These are phyloP conservation scores for Agrocybe praecox DNA, from an alignment of 768 basidiomycete species.

Conservation along the genomic window DNA sequence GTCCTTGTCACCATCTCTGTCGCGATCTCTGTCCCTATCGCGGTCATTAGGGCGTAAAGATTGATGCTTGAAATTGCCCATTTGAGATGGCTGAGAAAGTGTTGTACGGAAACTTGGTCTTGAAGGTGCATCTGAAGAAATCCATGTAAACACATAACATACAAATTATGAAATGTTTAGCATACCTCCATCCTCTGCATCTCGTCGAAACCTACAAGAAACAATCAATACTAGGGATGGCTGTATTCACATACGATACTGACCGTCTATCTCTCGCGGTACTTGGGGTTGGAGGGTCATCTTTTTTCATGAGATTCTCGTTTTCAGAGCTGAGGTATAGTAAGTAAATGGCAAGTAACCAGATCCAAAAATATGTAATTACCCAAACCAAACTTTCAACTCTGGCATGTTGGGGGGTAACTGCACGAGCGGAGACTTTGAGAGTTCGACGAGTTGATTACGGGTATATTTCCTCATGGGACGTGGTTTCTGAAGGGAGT, in stretches of 20 bases:
- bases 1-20: constrained; percentile 49
- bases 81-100: constrained; percentile 83
- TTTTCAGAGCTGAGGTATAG: constrained; percentile 50
- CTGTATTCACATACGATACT: constrained; percentile 10
- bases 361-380: constrained; percentile 27
- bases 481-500: constrained; percentile 32
- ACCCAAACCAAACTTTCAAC: constrained; percentile 91
- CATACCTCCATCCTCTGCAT: constrained; percentile 74
- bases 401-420: constrained; percentile 77
- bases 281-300: constrained; percentile 60
- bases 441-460: constrained; percentile 64
- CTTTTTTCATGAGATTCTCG: constrained; percentile 66
- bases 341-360: constrained; percentile 25
- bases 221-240: constrained; percentile 10
- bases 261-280: constrained; percentile 72
- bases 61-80: constrained; percentile 93
- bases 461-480: constrained; percentile 72
- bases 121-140: constrained; percentile 47
- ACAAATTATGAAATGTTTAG: constrained; percentile 2
- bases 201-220: constrained; percentile 67
- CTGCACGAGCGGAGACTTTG: constrained; percentile 75
- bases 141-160: constrained; percentile 5
- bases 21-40: constrained; percentile 51
- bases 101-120: constrained; percentile 74
- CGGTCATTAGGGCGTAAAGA: constrained; percentile 72